Conservation (phyloP, 441 rosid species). For the Pelargonium citronellum region DNA sequence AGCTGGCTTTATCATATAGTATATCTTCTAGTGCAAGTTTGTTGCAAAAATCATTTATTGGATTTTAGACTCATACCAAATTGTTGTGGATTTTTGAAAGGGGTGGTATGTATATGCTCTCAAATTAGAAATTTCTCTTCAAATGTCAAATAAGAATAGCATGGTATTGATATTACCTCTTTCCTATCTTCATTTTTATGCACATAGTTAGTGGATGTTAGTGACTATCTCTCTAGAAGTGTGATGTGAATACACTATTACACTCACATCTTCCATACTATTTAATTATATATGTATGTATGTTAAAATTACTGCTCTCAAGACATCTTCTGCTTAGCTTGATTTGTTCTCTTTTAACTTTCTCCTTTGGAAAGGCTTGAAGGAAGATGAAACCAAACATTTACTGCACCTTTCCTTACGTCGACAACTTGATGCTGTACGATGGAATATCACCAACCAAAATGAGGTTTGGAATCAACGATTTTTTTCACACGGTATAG, state of each 20-base stretch:
- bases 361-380: conserved; percentile 30
- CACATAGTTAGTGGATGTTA: not conserved
- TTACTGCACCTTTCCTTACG: conserved; percentile 55
- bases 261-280: not conserved
- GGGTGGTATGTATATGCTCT: not conserved
- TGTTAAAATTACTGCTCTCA: not conserved
- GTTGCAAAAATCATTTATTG: not conserved
- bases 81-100: not conserved
- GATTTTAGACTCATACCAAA: not conserved
- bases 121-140: not conserved
- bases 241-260: not conserved
- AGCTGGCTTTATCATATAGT: not conserved
- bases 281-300: not conserved
- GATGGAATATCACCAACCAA: conserved; percentile 82
- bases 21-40: not conserved
- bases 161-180: not conserved
- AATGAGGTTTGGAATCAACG: conserved; percentile 54
- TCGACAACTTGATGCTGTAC: conserved; percentile 53
- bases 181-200: not conserved
- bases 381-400: conserved; percentile 59
- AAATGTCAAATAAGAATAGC: not conserved
- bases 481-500: conserved; percentile 3
- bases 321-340: not conserved
- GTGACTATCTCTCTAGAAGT: not conserved
- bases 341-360: conserved; percentile 15